Evolutionary conservation across 805 yeast species (phyloP), one percentile per base, ranked within the genome.

Genomic region (Candida tammaniensis): DNA sequence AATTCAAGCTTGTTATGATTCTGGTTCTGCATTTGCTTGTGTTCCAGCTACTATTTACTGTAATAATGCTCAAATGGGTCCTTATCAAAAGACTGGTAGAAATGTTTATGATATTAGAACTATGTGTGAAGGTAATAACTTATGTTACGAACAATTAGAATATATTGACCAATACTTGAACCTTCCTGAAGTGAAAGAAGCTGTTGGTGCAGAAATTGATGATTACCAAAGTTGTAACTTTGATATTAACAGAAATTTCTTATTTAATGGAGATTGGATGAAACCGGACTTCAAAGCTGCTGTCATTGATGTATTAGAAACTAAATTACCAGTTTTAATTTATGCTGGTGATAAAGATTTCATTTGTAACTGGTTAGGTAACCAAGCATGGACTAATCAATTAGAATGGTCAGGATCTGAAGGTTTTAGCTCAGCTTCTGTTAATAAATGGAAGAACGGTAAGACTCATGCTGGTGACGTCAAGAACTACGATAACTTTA

Each of bases 31-130:
- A 25, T 78, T 93, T 78, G 68, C 88, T 3, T 91, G 98, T 71
- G 82, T 86, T 27, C 96, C 96, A 17, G 97, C 98, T 14, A 69
- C 85, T 16, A 66, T 88, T 35, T 89, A 91, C 72, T 91, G 98
- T 72, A 84, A 85, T 63, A 82, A 81, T 50, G 82, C 78, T 35
- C 80, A 86, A 62, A 69, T 85, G 72, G 86, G 79, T 5, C 93
- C 95, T 18, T 86, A 82, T 61, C 82, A 78, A 71, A 56, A 72
- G 50, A 85, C 96, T 11, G 96, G 97, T 27, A 77, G 81, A 57
- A 93, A 91, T 57, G 91, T 86, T 36, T 91, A 91, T 59, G 98
- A 91, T 56, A 80, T 91, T 43, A 78, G 96, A 63, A 77, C 55
- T 37, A 71, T 73, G 48, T 91, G 98, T 67, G 85, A 82, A 59